phyloP scores from a whole-genome alignment of 2,329 filamentous ascomycete species.

The Scedosporium minutisporum region DNA sequence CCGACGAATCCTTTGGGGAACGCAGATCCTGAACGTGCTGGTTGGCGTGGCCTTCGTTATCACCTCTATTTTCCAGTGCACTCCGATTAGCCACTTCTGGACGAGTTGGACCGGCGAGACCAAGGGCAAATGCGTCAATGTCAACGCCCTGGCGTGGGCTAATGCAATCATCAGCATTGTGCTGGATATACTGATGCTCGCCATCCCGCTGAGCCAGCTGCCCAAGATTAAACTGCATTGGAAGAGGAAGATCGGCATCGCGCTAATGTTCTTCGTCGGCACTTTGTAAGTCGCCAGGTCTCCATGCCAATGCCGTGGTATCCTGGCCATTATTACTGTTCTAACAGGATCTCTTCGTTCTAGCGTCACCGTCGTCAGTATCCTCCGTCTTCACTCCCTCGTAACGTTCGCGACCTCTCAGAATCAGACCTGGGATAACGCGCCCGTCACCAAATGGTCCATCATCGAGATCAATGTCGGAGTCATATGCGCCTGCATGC shows the following conservation, averaged over 20 bases:
- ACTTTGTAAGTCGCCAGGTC: constrained; percentile 19
- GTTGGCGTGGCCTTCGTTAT: constrained; percentile 29
- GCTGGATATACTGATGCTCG: constrained; percentile 37
- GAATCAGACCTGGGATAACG: constrained; percentile 21
- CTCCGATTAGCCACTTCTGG: constrained; percentile 39
- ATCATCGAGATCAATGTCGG: constrained; percentile 22
- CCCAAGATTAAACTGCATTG: constrained; percentile 25
- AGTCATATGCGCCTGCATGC: constrained; percentile 23
- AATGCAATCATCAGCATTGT: constrained; percentile 37
- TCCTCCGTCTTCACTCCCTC: constrained; percentile 20
- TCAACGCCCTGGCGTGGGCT: constrained; percentile 34
- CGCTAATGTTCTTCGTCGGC: constrained; percentile 35
- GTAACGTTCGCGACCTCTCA: constrained; percentile 16
- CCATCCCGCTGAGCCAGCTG: constrained; percentile 33
- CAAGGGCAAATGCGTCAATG: constrained; percentile 32
- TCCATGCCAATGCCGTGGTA: background rate
- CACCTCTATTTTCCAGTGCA: constrained; percentile 34
- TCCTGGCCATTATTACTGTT: background rate
- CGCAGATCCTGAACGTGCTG: constrained; percentile 23
- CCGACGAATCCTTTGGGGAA: constrained; percentile 25
- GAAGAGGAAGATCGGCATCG: constrained; percentile 33
- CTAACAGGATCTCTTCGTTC: constrained; percentile 2
- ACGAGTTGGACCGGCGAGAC: constrained; percentile 37
- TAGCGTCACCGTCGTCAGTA: constrained; percentile 21
- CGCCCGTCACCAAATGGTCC: constrained; percentile 19